A percentile compares a stretch with the other conserved stretches of the same genome.
phyloP scores from a whole-genome alignment of 106 monocot species.

The Phalaenopsis equestris region DNA sequence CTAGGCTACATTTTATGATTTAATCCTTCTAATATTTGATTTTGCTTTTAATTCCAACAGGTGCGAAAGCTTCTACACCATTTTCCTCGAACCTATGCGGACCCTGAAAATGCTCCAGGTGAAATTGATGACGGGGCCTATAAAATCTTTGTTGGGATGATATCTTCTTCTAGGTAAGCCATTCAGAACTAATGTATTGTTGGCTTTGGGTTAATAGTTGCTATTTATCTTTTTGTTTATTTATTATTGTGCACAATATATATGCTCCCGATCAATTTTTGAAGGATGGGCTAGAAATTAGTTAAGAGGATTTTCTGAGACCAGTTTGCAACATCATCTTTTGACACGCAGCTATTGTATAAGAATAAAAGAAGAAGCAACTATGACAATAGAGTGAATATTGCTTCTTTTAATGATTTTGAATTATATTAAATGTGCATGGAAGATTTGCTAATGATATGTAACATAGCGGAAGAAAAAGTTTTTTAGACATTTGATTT shows the following conservation, averaged over 20 bases:
- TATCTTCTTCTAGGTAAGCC: conserved; percentile 69
- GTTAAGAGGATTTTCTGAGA: not conserved
- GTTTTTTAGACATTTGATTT: no score
- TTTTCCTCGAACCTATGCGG: conserved; percentile 94
- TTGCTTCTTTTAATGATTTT: not conserved
- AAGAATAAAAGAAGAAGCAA: not conserved
- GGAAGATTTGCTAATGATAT: no score
- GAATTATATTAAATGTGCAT: not conserved
- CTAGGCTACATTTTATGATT: not conserved
- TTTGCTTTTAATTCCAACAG: conserved; percentile 26
- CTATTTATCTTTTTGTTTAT: not conserved
- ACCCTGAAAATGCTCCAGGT: conserved; percentile 53
- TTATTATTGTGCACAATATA: not conserved
- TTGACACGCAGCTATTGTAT: not conserved
- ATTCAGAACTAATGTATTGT: not conserved
- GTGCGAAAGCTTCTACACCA: conserved; percentile 85
- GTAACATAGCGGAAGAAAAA: no score
- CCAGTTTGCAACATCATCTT: not conserved
- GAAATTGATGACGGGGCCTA: conserved; percentile 64
- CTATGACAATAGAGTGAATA: no score
- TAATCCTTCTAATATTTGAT: not conserved
- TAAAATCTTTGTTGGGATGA: conserved; percentile 62
- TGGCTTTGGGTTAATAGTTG: not conserved
- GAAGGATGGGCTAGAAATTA: not conserved
- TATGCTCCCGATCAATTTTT: not conserved